These are phyloP conservation scores for Epichloe gansuensis DNA, from an alignment of 2,329 filamentous ascomycete genomes.

Conservation along the genomic window DNA sequence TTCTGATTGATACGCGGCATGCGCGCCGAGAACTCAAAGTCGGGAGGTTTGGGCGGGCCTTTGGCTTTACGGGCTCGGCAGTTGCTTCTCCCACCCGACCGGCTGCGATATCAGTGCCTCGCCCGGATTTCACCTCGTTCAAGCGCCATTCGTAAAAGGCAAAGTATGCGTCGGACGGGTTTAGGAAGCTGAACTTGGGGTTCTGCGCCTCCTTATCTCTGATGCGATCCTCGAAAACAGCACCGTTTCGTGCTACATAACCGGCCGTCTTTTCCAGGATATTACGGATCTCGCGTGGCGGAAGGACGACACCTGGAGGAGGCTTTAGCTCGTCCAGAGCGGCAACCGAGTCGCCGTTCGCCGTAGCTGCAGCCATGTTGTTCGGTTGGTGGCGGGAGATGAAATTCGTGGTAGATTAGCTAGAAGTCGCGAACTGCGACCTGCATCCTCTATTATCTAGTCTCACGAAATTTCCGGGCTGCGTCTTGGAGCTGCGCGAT, in stretches of 20 bases:
- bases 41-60: constrained; percentile 72
- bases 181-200: constrained; percentile 85
- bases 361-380: constrained; percentile 22
- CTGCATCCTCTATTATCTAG: background rate
- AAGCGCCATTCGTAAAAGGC: constrained; percentile 87
- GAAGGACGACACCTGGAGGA: constrained; percentile 73
- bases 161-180: constrained; percentile 68
- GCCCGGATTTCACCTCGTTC: constrained; percentile 70
- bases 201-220: constrained; percentile 74
- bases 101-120: constrained; percentile 66
- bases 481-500: background rate
- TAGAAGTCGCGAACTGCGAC: background rate
- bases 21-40: constrained; percentile 86
- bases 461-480: background rate
- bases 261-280: constrained; percentile 90
- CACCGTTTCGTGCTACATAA: constrained; percentile 63
- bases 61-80: constrained; percentile 47
- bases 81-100: constrained; percentile 56
- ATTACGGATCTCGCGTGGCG: constrained; percentile 75
- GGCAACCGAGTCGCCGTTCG: constrained; percentile 41
- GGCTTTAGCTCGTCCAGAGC: constrained; percentile 59
- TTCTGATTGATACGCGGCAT: constrained; percentile 97
- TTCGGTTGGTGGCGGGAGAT: constrained; percentile 7
- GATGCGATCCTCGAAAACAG: constrained; percentile 69
- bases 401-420: background rate